Percentiles rank a stretch among this genome's conserved stretches.
Evolutionary conservation across 495 filamentous ascomycete genomes (phyloP).

Genomic region (Hypoxylon cercidicola): DNA sequence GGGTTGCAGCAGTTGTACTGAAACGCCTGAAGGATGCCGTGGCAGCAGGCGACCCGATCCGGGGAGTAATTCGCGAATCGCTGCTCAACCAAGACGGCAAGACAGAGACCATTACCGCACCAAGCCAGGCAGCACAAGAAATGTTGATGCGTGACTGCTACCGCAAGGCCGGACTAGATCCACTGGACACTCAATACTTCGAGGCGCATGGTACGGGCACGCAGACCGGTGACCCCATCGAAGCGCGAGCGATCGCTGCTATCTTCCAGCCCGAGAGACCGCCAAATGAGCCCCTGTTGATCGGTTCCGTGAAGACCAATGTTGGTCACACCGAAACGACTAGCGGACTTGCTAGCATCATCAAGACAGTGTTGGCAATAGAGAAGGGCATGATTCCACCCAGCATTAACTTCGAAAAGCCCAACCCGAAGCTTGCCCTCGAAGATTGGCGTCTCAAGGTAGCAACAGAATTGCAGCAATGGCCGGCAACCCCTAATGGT

Average conservation of each 20-base stretch:
- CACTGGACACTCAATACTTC: slow-evolving; percentile 53
- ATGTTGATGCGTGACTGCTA: slow-evolving; percentile 60
- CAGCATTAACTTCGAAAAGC: slow-evolving; percentile 51
- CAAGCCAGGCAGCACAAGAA: slow-evolving; percentile 62
- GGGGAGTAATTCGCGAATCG: slow-evolving; percentile 64
- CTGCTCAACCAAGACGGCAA: slow-evolving; percentile 63
- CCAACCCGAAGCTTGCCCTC: slow-evolving; percentile 53
- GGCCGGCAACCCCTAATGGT: slow-evolving; percentile 31
- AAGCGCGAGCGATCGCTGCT: slow-evolving; percentile 30
- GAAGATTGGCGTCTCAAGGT: slow-evolving; percentile 31
- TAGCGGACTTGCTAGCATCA: slow-evolving; percentile 54
- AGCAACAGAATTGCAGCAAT: slow-evolving; percentile 5
- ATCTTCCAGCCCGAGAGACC: not conserved
- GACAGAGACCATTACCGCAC: slow-evolving; percentile 58
- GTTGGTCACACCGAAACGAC: slow-evolving; percentile 60
- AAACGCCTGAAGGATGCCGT: slow-evolving; percentile 62
- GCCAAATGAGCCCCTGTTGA: slow-evolving; percentile 38
- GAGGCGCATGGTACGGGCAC: slow-evolving; percentile 53
- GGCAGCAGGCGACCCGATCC: slow-evolving; percentile 57
- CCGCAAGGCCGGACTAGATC: slow-evolving; percentile 53
- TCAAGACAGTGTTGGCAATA: slow-evolving; percentile 58
- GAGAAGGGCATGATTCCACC: slow-evolving; percentile 57
- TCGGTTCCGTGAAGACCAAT: slow-evolving; percentile 55
- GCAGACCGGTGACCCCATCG: slow-evolving; percentile 62
- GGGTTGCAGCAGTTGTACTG: slow-evolving; percentile 61